Evolutionary conservation across 345 rosid genomes (phyloP).

Genomic region (Eucalyptus shirleyi): DNA sequence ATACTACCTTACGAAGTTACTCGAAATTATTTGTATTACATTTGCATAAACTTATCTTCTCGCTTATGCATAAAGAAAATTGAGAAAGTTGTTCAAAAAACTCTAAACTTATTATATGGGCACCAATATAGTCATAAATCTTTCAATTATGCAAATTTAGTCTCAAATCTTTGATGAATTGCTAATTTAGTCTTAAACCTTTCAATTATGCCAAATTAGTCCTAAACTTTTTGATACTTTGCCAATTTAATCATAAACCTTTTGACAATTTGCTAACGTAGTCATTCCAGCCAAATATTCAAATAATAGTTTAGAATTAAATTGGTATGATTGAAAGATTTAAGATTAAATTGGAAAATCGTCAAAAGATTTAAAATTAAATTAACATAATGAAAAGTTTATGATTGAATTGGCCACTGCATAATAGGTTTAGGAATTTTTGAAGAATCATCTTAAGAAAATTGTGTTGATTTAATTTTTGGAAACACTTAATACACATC

Average conservation of each 20-base stretch:
- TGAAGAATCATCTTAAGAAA: no score
- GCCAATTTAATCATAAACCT: neutral
- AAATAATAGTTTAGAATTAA: no score
- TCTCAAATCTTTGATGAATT: neutral
- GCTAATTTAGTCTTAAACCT: rapidly evolving
- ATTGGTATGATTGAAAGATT: no score
- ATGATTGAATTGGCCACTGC: rapidly evolving
- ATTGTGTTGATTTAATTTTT: neutral
- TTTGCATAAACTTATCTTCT: neutral
- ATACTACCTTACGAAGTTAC: neutral
- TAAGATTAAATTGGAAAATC: neutral
- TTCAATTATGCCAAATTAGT: neutral
- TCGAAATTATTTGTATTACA: neutral
- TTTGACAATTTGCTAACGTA: rapidly evolving
- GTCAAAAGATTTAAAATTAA: no score
- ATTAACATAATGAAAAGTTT: rapidly evolving
- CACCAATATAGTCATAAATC: neutral
- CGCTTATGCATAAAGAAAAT: neutral
- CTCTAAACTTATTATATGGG: neutral
- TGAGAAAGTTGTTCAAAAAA: neutral
- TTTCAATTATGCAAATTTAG: no score
- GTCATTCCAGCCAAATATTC: neutral
- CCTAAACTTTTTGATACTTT: no score
- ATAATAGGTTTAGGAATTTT: neutral
- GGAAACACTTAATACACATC: neutral